phyloP scores from a whole-genome alignment of 2,329 filamentous ascomycete species.

The Didymella keratinophila region DNA sequence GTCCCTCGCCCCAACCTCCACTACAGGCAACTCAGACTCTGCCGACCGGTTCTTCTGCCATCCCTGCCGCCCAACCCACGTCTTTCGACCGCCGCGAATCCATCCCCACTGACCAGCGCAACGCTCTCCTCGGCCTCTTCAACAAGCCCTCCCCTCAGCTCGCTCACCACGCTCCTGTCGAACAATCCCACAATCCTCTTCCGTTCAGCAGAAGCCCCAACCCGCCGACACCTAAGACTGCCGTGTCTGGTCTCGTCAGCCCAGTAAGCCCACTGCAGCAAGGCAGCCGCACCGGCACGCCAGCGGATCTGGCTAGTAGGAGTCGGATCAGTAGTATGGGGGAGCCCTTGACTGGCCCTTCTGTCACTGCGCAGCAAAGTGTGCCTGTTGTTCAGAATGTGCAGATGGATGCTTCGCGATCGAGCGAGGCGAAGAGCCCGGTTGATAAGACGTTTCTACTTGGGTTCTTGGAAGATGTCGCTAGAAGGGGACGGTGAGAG shows the following conservation, averaged over 20 bases:
- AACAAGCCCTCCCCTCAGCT: slow-evolving; percentile 34
- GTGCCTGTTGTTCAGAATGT: background rate
- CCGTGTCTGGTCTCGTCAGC: slow-evolving; percentile 48
- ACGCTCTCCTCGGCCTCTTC: slow-evolving; percentile 49
- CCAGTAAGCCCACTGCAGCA: slow-evolving; percentile 49
- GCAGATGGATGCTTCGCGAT: background rate
- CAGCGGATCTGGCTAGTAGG: slow-evolving; percentile 37
- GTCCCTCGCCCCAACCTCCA: slow-evolving; percentile 15
- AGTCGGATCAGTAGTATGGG: slow-evolving; percentile 49
- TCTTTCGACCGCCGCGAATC: slow-evolving; percentile 40
- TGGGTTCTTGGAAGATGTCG: slow-evolving; percentile 71
- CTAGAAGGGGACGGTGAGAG: slow-evolving; percentile 38
- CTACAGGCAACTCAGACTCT: slow-evolving; percentile 1
- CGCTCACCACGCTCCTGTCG: slow-evolving; percentile 23
- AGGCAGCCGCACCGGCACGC: slow-evolving; percentile 36
- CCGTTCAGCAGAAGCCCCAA: slow-evolving; percentile 31
- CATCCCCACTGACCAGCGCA: slow-evolving; percentile 44
- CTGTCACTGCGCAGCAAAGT: slow-evolving; percentile 1
- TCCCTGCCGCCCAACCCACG: slow-evolving; percentile 12
- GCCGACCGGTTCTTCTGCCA: slow-evolving; percentile 6
- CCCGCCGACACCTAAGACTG: slow-evolving; percentile 41
- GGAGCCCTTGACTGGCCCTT: slow-evolving; percentile 23
- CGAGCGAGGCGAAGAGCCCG: slow-evolving; percentile 52
- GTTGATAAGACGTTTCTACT: slow-evolving; percentile 79
- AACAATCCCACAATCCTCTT: slow-evolving; percentile 29